Evolutionary conservation across 1,284 basidiomycete species (phyloP), one percentile per base, ranked within the genome.

Genomic region (Xanthoconium separans): DNA sequence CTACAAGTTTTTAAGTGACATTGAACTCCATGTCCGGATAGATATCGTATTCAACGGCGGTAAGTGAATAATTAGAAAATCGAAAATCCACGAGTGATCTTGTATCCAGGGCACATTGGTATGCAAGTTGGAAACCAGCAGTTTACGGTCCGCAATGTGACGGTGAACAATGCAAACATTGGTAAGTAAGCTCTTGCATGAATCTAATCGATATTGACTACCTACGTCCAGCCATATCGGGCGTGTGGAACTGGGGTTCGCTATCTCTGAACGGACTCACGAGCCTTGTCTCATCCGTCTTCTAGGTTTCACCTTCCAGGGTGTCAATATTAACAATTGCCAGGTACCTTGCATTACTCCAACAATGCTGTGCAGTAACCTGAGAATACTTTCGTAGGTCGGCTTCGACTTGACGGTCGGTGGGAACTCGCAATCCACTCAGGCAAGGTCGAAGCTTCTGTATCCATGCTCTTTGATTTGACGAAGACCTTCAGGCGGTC

Each of bases 141-240:
- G 12, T 79, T 80, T 61, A 82, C 80, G 2, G 76, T 81, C 47
- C 78, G 80, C 40, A 81, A 81, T 60, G 64, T 82, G 48, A 80
- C 78, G 3, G 67, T 82, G 55, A 80, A 75, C 57, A 78, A 79
- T 56, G 76, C 77, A n/a, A 61, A 73, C 33, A 70, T 69, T 53
- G 78, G 77, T 75, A 59, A 61, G 60, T 57, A 43, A 30, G 15
- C 10, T 6, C 2, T 2, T 47, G 6, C 3, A 47, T 40, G 24
- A 16, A 16, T 22, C 9, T 29, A 11, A 18, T 16, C 6, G 30
- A 37, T 2, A 15, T 22, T 62, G 13, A 56, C 42, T 16, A n/a
- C 1, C 22, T 31, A 20, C 47, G n/a, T 15, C 7, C 18, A 77
- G 76, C 70, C 18, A 60, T 79, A 46, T 74, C 66, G 55, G 70